Conservation (phyloP, 305 asterid species). For the Nicotiana rustica region DNA sequence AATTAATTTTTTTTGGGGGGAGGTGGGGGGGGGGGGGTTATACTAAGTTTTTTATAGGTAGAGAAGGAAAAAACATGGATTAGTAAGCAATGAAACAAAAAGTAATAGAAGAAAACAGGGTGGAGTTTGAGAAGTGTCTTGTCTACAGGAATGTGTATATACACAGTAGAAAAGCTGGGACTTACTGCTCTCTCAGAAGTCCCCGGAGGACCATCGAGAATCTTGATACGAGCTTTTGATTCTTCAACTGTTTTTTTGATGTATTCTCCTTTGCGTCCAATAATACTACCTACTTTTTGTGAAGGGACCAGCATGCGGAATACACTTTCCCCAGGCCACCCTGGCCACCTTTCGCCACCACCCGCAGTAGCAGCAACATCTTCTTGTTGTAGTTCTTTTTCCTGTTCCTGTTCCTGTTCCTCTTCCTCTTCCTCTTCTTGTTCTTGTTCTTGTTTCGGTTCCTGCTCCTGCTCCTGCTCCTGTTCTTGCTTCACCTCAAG, state of each 20-base stretch:
- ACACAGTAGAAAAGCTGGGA: slow-evolving; percentile 38
- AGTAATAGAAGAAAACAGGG: background rate
- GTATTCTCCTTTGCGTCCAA: slow-evolving; percentile 96
- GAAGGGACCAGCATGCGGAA: slow-evolving; percentile 92
- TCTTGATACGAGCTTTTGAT: slow-evolving; percentile 88
- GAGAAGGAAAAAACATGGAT: background rate
- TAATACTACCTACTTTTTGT: slow-evolving; percentile 90
- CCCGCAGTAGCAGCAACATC: slow-evolving; percentile 46
- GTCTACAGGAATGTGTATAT: slow-evolving; percentile 30
- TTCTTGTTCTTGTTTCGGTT: slow-evolving; percentile 48
- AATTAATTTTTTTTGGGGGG: background rate
- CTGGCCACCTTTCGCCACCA: slow-evolving; percentile 87
- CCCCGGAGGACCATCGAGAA: slow-evolving; percentile 98
- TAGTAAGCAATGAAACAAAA: slow-evolving; percentile 9
- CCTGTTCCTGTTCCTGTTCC: slow-evolving; percentile 41
- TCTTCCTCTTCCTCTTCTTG: too few species aligned
- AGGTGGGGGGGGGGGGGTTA: too few species aligned
- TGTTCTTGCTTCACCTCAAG: slow-evolving; percentile 35
- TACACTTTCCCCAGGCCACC: slow-evolving; percentile 97
- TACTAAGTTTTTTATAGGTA: too few species aligned
- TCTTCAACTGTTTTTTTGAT: slow-evolving; percentile 90
- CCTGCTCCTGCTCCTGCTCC: slow-evolving; percentile 36
- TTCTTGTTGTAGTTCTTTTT: slow-evolving; percentile 44
- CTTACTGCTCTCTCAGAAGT: slow-evolving; percentile 94
- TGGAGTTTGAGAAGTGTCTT: slow-evolving; percentile 19